These are phyloP conservation scores for Mortierella sp. DNA, from an alignment of 371 early-diverging fungal species.

Conservation along the genomic window DNA sequence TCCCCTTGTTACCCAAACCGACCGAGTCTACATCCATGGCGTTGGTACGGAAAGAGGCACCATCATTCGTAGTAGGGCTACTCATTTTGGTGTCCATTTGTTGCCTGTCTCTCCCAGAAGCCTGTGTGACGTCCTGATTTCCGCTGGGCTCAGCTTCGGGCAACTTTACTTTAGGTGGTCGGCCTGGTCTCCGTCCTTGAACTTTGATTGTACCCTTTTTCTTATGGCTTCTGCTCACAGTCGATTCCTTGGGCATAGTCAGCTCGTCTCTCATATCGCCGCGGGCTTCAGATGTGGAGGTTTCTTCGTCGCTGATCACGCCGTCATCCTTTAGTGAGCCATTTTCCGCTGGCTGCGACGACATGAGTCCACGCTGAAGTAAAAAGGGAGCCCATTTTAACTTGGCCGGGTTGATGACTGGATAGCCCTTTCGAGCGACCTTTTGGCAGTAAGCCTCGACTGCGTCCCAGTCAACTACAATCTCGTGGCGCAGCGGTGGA, in stretches of 20 bases:
- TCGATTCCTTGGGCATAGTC: not conserved
- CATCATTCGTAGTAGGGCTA: not conserved
- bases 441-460: conserved; percentile 61
- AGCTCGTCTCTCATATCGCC: not conserved
- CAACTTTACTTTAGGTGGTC: conserved; percentile 21
- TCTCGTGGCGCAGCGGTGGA: conserved; percentile 51
- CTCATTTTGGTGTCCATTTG: conserved; percentile 12
- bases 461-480: conserved; percentile 54
- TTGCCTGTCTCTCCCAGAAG: not conserved
- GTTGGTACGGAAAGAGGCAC: not conserved
- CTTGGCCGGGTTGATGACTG: conserved; percentile 64
- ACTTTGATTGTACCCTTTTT: conserved; percentile 6
- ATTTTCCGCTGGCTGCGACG: conserved; percentile 10
- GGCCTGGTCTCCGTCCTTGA: conserved; percentile 17
- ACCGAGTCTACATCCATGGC: conserved; percentile 5
- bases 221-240: not conserved
- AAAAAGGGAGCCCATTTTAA: conserved; percentile 77
- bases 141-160: not conserved
- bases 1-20: not conserved
- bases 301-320: not conserved
- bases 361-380: conserved; percentile 58
- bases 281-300: not conserved
- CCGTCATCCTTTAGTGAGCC: conserved; percentile 16
- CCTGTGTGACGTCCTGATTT: not conserved
- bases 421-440: conserved; percentile 61